Base-by-base conservation (phyloP, 2,329 filamentous ascomycete species). In the Arthroderma uncinatum region DNA sequence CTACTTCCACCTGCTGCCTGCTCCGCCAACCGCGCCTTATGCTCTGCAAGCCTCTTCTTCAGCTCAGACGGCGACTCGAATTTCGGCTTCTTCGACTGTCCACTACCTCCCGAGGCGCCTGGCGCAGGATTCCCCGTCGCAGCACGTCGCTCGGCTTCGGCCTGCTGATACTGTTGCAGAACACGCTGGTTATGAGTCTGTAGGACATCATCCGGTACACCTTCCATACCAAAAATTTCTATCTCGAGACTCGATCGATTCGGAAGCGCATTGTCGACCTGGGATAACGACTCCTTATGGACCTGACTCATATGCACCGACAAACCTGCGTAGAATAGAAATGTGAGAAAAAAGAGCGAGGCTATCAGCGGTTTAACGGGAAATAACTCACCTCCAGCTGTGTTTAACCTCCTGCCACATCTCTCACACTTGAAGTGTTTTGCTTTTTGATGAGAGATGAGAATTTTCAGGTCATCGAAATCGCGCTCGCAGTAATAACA, bases 401-500 rank as follows among this genome's bases (percentile, higher is more conserved):
- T 98, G 70, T 95, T 96, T 57, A 98, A 75, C 64, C 91, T 81
- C 62, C 93, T 83, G 55, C 85, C 85, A 71, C 93, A 98, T 75
- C 86, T 79, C 65, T 95, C 89, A 75, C 93, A 98, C 74, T 95
- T 96, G 79, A 95, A 97, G 73, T 98, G 93, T 74, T 97, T 97
- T n/a, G 92, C 91, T 71, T 96, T 97, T 69, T 97, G 93, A 72
- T 98, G 93, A 58, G 88, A 91, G 65, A 95, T 94, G 62, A 98
- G 83, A 64, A 97, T 90, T 78, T 95, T 96, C 50, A 95, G 73
- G 71, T 98, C 93, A 72, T 97, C 91, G 70, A 97, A 98, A 74
- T 97, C 92, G 76, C 92, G 87, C 74, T 98, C 93, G 85, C 93
- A 98, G 78, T 98, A 98, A 76, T 95, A 98, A 77, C 93, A 98